Evolutionary conservation across 305 asterid genomes (phyloP).

Genomic region (Striga hermonthica): DNA sequence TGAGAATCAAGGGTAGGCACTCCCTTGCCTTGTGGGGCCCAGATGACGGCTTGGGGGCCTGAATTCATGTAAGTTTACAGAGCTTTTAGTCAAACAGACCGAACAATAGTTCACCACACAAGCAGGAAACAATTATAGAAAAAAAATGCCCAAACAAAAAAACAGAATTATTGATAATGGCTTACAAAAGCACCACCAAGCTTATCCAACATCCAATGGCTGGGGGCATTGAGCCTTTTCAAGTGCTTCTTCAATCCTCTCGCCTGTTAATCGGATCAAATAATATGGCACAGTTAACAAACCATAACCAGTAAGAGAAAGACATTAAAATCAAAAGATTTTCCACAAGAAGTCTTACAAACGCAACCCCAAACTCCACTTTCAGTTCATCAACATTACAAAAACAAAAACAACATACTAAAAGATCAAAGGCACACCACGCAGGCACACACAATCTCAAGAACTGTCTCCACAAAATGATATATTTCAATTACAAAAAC

Average conservation of each 20-base stretch:
- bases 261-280: slow-evolving; percentile 40
- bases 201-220: slow-evolving; percentile 74
- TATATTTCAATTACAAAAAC: too few species aligned
- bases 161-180: neutral
- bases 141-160: neutral
- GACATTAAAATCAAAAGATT: neutral
- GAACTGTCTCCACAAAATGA: too few species aligned
- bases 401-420: neutral
- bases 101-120: neutral
- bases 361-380: too few species aligned
- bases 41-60: slow-evolving; percentile 80
- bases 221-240: slow-evolving; percentile 84
- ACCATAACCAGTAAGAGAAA: neutral
- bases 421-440: too few species aligned
- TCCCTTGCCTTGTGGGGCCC: slow-evolving; percentile 79
- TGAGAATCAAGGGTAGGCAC: slow-evolving; percentile 66
- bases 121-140: neutral
- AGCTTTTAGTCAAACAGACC: neutral
- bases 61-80: neutral
- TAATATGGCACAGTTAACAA: too few species aligned
- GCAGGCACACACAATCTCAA: too few species aligned
- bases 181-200: slow-evolving; percentile 77
- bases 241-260: slow-evolving; percentile 69
- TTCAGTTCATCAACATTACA: neutral
- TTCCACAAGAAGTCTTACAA: neutral